A percentile compares a stretch with the other conserved stretches of the same genome.
Evolutionary conservation across 192 early-diverging fungal genomes (phyloP).

Genomic region (Coemansia sp.): DNA sequence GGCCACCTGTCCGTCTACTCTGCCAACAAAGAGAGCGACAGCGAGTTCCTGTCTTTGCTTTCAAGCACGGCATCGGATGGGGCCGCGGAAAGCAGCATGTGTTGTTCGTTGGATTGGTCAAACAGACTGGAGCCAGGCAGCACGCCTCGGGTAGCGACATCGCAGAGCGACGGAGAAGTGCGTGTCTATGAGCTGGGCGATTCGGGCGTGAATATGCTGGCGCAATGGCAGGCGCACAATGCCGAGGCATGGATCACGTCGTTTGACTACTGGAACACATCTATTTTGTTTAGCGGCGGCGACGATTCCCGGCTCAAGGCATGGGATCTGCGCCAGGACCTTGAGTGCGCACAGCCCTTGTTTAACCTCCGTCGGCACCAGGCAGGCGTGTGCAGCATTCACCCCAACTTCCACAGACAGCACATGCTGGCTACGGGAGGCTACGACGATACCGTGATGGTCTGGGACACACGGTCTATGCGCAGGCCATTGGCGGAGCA

Average conservation of each 20-base stretch:
- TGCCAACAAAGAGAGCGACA: slow-evolving; percentile 31
- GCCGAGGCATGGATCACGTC: slow-evolving; percentile 91
- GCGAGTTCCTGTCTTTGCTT: slow-evolving; percentile 25
- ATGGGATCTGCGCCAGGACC: slow-evolving; percentile 76
- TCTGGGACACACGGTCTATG: slow-evolving; percentile 92
- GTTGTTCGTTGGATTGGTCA: slow-evolving; percentile 89
- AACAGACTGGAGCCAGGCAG: slow-evolving; percentile 40
- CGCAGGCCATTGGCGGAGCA: slow-evolving; percentile 63
- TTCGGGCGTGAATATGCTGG: slow-evolving; percentile 25
- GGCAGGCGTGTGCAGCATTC: slow-evolving; percentile 91
- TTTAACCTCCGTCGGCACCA: slow-evolving; percentile 70
- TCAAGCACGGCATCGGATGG: slow-evolving; percentile 35
- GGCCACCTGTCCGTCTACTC: slow-evolving; percentile 56
- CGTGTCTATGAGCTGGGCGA: slow-evolving; percentile 52
- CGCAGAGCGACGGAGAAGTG: slow-evolving; percentile 75
- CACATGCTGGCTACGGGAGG: slow-evolving; percentile 84
- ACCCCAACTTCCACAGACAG: slow-evolving; percentile 74
- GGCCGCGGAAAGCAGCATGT: slow-evolving; percentile 59
- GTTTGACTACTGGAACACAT: slow-evolving; percentile 79
- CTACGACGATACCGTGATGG: slow-evolving; percentile 83
- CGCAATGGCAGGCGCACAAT: slow-evolving; percentile 78
- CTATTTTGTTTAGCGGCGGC: slow-evolving; percentile 68
- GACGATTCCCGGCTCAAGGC: slow-evolving; percentile 85
- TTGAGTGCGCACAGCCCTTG: slow-evolving; percentile 28
- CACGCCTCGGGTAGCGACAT: slow-evolving; percentile 54